Evolutionary conservation across 2,329 filamentous ascomycete species (phyloP).

Genomic region (Apiospora sp.): DNA sequence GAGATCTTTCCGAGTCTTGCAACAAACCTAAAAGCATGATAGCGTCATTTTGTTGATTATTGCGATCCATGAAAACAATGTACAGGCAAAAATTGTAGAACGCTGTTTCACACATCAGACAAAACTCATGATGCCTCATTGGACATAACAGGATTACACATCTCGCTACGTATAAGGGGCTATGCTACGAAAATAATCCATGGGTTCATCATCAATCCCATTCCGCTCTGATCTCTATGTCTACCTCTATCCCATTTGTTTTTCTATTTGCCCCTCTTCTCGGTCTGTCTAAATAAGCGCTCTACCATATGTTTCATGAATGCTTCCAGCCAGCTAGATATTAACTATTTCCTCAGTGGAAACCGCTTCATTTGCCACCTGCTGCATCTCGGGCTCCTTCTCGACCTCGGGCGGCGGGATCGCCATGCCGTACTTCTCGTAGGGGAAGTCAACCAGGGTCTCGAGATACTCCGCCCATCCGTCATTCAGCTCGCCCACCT

Average conservation of each 20-base stretch:
- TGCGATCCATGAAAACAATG: too few species aligned
- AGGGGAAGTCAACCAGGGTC: constrained; percentile 63
- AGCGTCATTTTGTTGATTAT: too few species aligned
- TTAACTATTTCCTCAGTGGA: constrained; percentile 32
- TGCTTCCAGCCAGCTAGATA: not conserved
- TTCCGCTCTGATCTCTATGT: not conserved
- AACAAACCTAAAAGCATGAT: not conserved
- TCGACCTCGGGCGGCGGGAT: constrained; percentile 54
- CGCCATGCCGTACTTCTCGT: constrained; percentile 66
- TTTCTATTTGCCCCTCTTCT: not conserved
- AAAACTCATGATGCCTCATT: too few species aligned
- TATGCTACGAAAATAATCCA: not conserved
- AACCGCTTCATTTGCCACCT: constrained; percentile 34
- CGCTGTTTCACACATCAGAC: too few species aligned
- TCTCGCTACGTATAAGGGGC: not conserved
- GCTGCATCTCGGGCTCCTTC: constrained; percentile 51
- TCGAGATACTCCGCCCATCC: constrained; percentile 67
- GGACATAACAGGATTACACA: too few species aligned
- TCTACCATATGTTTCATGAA: not conserved
- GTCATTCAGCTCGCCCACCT: constrained; percentile 65
- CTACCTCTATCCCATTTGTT: not conserved
- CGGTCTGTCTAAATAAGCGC: not conserved
- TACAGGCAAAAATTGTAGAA: too few species aligned
- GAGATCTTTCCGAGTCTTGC: not conserved
- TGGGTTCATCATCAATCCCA: not conserved